Evolutionary conservation across 106 monocot genomes (phyloP).

Genomic region (Apostasia shenzhenica): DNA sequence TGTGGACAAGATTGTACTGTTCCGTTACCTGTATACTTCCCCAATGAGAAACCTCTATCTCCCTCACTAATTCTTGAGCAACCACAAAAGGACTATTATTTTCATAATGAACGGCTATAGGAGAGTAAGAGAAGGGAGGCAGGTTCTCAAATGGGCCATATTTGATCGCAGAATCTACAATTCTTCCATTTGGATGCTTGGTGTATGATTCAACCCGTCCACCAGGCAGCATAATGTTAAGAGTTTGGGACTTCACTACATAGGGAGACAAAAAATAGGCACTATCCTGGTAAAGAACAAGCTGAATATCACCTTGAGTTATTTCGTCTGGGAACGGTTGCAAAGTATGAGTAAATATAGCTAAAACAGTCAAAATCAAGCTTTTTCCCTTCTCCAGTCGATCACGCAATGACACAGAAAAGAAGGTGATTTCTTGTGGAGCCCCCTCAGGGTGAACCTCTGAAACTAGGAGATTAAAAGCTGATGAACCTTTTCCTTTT

Average conservation of each 20-base stretch:
- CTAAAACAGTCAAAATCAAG: conserved; percentile 54
- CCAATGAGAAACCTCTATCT: conserved; percentile 98
- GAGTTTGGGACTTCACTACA: conserved; percentile 67
- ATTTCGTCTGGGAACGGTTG: conserved; percentile 93
- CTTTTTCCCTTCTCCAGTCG: conserved; percentile 48
- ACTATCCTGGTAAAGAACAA: conserved; percentile 82
- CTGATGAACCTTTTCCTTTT: conserved; percentile 43
- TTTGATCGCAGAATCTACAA: conserved; percentile 67
- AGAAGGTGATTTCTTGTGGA: conserved; percentile 66
- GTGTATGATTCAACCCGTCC: conserved; percentile 90
- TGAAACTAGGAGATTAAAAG: conserved; percentile 38
- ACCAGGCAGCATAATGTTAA: conserved; percentile 68
- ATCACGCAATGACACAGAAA: conserved; percentile 58
- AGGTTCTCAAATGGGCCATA: conserved; percentile 87
- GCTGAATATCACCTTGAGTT: conserved; percentile 79
- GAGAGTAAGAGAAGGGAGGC: conserved; percentile 54
- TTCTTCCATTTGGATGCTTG: conserved; percentile 63
- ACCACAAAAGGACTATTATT: conserved; percentile 84
- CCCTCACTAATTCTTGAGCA: conserved; percentile 61
- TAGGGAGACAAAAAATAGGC: conserved; percentile 85
- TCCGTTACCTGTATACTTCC: conserved; percentile 89
- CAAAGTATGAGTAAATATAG: conserved; percentile 61
- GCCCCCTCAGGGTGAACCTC: conserved; percentile 38
- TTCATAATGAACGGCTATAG: conserved; percentile 83
- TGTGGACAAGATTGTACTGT: conserved; percentile 82